Evolutionary conservation across 345 rosid species (phyloP), one percentile per base, ranked within the genome.

Genomic region (Combretum micranthum): DNA sequence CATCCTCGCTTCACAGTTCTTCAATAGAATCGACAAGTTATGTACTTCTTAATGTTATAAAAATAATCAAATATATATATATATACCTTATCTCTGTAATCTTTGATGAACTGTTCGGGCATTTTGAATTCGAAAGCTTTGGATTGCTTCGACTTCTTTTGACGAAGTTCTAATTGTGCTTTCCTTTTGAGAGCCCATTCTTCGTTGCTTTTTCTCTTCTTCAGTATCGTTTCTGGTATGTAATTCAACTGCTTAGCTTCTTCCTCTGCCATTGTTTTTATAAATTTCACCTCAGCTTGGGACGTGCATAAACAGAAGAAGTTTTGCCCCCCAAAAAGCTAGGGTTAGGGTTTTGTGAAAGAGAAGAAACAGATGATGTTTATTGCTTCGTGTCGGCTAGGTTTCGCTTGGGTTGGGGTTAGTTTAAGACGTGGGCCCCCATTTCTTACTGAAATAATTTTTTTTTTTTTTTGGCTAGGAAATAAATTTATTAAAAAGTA

Each of bases 141-240:
- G 63, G 70, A 68, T 63, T 48, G 61, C 60, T 69, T 73, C 22
- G 52, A 51, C 19, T 71, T 75, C 60, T 63, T 64, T 55, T 77
- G 80, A 2, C 96, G 83, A 65, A 77, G 64, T 76, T 93, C 90
- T 55, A 87, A 63, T 61, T 93, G 96, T 44, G 72, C 72, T 62
- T 77, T 93, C 77, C 90, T 76, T 37, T 72, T 74, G 59, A 89
- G 79, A 10, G 96, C 96, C 64, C 79, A 73, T 49, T 81, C 80
- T 64, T 88, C 97, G 44, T 72, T 84, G 46, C 75, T 83, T 75
- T 80, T 93, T 81, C 97, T 87, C 74, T 87, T 93, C 88, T 93
- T 93, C 74, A 93, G 61, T 55, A 93, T 64, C 43, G 77, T 75
- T 78, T 89, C 97, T 0, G 89, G 80, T 60, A 93, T 68, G 72